Evolutionary conservation across 371 early-diverging fungal genomes (phyloP), one percentile per base, ranked within the genome.

Genomic region (Circinella umbellata): DNA sequence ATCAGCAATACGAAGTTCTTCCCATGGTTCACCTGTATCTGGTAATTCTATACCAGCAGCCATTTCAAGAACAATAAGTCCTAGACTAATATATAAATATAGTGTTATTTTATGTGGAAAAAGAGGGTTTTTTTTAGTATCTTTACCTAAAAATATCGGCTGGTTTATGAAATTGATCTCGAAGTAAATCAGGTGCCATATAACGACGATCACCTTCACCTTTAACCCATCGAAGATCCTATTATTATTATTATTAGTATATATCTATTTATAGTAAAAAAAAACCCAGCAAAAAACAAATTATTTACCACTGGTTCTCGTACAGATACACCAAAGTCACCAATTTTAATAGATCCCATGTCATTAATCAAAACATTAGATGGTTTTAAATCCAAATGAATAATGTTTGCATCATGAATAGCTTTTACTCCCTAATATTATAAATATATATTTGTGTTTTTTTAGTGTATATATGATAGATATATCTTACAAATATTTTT

Each of bases 141-240:
- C 15, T 51, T 64, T 78, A 89, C 91, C 90, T 96, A 69, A 96
- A 99, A 27, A 99, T 85, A 73, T 99, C 99, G 3, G 95, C 96
- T 3, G 93, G 86, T 53, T 89, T 89, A 72, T 89, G 88, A 77
- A 91, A 95, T 10, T 79, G 73, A 63, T 93, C 94, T 54, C 83
- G 71, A 62, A 98, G 76, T 18, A 97, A 77, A 77, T 99, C 99
- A 1, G 96, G 96, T 3, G 99, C 98, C 86, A 99, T 90, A 69
- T 99, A 99, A 47, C 86, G 86, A 70, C 97, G 90, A 82, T 99
- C 99, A 2, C 99, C 99, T 78, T 99, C 99, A 34, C 87, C 84
- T 63, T 92, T 80, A 0, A 79, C 69, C 69, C 72, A 73, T 35
- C 62, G 60, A 18, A 53, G 60, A 49, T 78, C 71, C 80, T 80